Evolutionary conservation across 768 basidiomycete genomes (phyloP).

Genomic region (Mycena latifolia): DNA sequence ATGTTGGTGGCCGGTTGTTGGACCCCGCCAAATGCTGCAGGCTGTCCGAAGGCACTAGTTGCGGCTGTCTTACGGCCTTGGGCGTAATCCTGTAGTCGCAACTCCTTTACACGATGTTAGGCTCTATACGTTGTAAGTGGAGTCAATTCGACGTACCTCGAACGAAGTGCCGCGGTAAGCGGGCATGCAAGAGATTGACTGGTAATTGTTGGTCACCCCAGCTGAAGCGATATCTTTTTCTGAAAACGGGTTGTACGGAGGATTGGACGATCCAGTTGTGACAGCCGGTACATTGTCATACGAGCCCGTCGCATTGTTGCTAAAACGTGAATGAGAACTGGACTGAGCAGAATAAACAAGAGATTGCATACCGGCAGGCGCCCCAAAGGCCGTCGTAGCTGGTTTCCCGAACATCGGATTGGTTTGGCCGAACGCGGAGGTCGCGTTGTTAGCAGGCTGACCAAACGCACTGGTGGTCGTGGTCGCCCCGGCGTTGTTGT

Average conservation of each 20-base stretch:
- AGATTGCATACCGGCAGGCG: conserved; percentile 47
- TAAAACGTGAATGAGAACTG: no score
- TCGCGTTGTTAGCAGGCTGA: conserved; percentile 50
- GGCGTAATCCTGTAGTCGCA: conserved; percentile 81
- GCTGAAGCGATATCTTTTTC: conserved; percentile 76
- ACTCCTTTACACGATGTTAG: conserved; percentile 61
- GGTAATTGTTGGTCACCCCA: conserved; percentile 73
- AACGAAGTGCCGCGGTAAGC: conserved; percentile 83
- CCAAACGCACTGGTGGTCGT: conserved; percentile 56
- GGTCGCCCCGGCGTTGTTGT: conserved; percentile 29
- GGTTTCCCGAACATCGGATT: conserved; percentile 58
- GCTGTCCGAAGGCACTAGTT: conserved; percentile 64
- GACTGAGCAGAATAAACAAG: conserved; percentile 12
- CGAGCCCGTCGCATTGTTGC: no score
- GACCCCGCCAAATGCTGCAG: conserved; percentile 58
- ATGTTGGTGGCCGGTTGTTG: conserved; percentile 55
- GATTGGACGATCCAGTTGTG: conserved; percentile 77
- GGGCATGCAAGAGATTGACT: conserved; percentile 86
- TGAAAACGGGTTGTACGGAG: conserved; percentile 65
- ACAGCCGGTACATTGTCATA: conserved; percentile 65
- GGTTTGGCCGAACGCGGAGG: conserved; percentile 70
- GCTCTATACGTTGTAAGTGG: conserved; percentile 4
- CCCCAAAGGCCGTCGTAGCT: conserved; percentile 59
- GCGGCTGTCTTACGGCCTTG: conserved; percentile 79
- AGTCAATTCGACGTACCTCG: conserved; percentile 73